A percentile compares a stretch with the other conserved stretches of the same genome.
Conservation (phyloP, 371 early-diverging fungal genomes). For the Mortierella sp. region DNA sequence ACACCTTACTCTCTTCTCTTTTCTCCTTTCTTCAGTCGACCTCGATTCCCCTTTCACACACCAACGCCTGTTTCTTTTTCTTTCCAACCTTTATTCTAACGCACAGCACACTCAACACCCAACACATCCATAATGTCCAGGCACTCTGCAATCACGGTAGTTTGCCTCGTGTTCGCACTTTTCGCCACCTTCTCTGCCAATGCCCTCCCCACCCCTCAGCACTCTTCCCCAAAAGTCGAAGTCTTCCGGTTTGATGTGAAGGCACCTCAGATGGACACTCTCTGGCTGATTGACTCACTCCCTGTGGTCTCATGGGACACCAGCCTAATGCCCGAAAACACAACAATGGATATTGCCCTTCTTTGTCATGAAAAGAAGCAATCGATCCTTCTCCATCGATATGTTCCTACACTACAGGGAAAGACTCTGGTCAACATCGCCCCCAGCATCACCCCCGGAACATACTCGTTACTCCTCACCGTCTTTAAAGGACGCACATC, state of each 20-base stretch:
- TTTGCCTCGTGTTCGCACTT: slow-evolving; percentile 18
- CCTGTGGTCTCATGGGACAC: slow-evolving; percentile 40
- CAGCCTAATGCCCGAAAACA: slow-evolving; percentile 25
- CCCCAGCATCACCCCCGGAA: slow-evolving; percentile 32
- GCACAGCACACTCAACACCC: background rate
- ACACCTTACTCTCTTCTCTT: slow-evolving; percentile 1
- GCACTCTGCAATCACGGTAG: slow-evolving; percentile 16
- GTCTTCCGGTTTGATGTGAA: slow-evolving; percentile 40
- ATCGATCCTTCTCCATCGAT: slow-evolving; percentile 46
- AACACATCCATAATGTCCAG: slow-evolving; percentile 17
- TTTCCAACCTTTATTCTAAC: background rate
- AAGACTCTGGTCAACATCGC: slow-evolving; percentile 36
- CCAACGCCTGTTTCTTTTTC: background rate
- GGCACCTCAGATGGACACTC: slow-evolving; percentile 26
- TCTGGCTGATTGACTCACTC: slow-evolving; percentile 42
- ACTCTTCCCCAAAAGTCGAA: slow-evolving; percentile 2
- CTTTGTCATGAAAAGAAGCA: slow-evolving; percentile 38
- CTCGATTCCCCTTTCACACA: slow-evolving; percentile 11
- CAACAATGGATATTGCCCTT: slow-evolving; percentile 47
- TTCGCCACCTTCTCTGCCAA: slow-evolving; percentile 14
- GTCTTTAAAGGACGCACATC: slow-evolving; percentile 51
- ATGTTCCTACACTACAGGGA: slow-evolving; percentile 41
- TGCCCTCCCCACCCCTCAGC: slow-evolving; percentile 48
- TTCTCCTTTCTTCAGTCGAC: slow-evolving; percentile 14
- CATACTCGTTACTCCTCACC: slow-evolving; percentile 44